These are phyloP conservation scores for Exserohilum rostratum DNA, from an alignment of 2,329 filamentous ascomycete species.

Conservation along the genomic window DNA sequence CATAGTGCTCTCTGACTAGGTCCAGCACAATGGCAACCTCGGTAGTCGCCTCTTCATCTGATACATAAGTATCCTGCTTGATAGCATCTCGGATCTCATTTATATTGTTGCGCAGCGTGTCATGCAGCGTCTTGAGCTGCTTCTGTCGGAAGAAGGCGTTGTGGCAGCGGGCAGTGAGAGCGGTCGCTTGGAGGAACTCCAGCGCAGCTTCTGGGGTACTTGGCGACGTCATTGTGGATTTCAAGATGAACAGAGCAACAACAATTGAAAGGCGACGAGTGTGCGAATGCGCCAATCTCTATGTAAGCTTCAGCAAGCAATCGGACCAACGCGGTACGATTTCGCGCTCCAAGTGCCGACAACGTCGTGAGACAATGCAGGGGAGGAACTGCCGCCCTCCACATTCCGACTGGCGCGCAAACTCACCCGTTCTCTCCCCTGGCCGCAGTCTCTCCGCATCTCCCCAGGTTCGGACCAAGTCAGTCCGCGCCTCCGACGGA, in stretches of 20 bases:
- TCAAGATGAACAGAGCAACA: background rate
- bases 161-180: conserved; percentile 53
- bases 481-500: background rate
- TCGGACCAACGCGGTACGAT: background rate
- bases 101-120: conserved; percentile 45
- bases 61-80: conserved; percentile 46
- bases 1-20: conserved; percentile 50
- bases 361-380: background rate
- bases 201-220: conserved; percentile 30
- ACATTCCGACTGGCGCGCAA: conserved; percentile 24
- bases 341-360: background rate
- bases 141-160: conserved; percentile 56
- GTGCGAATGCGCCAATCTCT: background rate
- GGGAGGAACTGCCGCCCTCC: conserved; percentile 8
- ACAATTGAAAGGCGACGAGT: background rate
- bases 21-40: conserved; percentile 53
- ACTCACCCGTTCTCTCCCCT: background rate
- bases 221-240: conserved; percentile 19
- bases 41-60: conserved; percentile 47
- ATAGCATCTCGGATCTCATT: conserved; percentile 50
- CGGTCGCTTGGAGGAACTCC: conserved; percentile 48
- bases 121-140: conserved; percentile 54
- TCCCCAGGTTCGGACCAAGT: conserved; percentile 1
- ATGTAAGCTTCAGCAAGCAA: conserved; percentile 6
- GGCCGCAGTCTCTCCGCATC: conserved; percentile 11